Base-by-base conservation (phyloP, 2,329 filamentous ascomycete genomes). In the Dryadomyces quercivorus region DNA sequence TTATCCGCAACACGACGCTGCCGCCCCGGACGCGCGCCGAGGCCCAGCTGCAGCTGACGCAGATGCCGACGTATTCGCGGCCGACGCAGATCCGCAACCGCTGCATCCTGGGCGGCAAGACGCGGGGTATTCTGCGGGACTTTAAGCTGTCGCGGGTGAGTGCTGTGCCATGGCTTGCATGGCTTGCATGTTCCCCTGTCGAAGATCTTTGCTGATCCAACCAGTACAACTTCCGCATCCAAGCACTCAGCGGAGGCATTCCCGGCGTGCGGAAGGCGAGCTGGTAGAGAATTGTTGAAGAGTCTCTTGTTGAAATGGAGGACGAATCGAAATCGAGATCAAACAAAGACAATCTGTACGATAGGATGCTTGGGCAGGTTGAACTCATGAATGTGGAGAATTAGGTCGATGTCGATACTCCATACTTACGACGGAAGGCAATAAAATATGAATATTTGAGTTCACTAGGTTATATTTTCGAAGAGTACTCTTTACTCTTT, bases 41-140 rank as follows among this genome's bases (percentile, higher is more conserved):
- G 68, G 93, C 93, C 45, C 92, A 97, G 74, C 81, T 98, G 55
- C 85, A 97, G 72, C 77, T 98, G 61, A 82, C 86, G 3, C 86
- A 95, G 72, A 96, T 97, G 92, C 91, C 96, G 74, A 84, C 82
- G 75, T 97, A 97, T 72, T 97, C 93, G 40, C 80, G 91, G 58
- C 82, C 88, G 56, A 95, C 92, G 51, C 91, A 96, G 75, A 91
- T 98, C 69, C 84, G 86, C 69, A 97, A 96, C 72, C 77, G 93
- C 62, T 98, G 93, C 74, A 85, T 95, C 53, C 80, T 92, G 67
- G 90, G 90, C 61, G 93, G 93, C n/a, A 90, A 88, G 68, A 85
- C 85, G 18, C 80, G 89, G 62, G 89, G 90, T 84, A 77, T 98
- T n/a, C 77, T 97, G 61, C 82, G 89, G 55, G 92, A 93, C 66